phyloP scores from a whole-genome alignment of 1,284 basidiomycete genomes.

The Microbotryum violaceum region DNA sequence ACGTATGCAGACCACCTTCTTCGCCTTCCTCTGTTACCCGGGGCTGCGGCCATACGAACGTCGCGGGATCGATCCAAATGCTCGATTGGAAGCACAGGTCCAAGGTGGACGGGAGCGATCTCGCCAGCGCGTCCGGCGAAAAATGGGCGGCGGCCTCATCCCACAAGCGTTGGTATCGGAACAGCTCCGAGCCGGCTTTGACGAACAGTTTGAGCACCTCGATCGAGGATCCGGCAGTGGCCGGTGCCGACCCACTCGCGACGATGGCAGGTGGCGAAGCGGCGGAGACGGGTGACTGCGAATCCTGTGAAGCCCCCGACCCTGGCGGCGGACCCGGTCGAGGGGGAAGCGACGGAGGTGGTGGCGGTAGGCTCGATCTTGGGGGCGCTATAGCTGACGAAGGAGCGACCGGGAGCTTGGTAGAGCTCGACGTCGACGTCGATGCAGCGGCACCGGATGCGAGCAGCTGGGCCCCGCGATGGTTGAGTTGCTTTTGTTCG shows the following conservation, averaged over 20 bases:
- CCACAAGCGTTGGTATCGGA: constrained; percentile 20
- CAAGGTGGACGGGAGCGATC: constrained; percentile 8
- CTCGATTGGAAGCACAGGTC: not conserved
- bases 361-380: not conserved
- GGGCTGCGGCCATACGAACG: constrained; percentile 8
- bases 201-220: constrained; percentile 19
- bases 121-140: not conserved
- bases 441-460: not conserved
- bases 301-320: not conserved
- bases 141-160: constrained; percentile 11
- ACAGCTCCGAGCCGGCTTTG: constrained; percentile 21
- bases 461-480: constrained; percentile 16
- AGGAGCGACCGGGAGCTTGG: not conserved
- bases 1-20: not conserved
- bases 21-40: no score
- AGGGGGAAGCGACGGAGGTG: not conserved
- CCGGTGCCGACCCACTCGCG: not conserved
- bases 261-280: not conserved
- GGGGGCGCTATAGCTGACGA: not conserved
- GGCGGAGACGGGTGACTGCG: not conserved
- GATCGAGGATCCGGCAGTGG: not conserved
- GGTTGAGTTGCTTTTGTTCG: constrained; percentile 26
- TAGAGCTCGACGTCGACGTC: not conserved
- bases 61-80: not conserved
- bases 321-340: constrained; percentile 2